A percentile compares a stretch with the other conserved stretches of the same genome.
Evolutionary conservation across 2,329 filamentous ascomycete genomes (phyloP).

Genomic region (Chalaropsis ovoidea): DNA sequence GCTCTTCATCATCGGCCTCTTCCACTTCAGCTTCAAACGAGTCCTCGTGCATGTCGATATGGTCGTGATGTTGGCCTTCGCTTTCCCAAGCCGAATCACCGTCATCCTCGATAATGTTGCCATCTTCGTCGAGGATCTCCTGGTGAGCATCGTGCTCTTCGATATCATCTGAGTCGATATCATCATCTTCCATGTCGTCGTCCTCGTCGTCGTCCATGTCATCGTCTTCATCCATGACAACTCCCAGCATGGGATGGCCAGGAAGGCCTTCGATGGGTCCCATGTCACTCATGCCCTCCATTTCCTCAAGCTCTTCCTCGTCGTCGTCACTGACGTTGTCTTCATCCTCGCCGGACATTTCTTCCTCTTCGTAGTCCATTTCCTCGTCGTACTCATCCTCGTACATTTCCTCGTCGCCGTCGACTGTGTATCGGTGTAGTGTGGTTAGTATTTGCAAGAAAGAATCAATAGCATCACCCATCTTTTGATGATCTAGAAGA

Average conservation of each 20-base stretch:
- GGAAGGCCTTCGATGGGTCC: constrained; percentile 71
- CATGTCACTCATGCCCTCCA: constrained; percentile 54
- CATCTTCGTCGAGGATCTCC: constrained; percentile 25
- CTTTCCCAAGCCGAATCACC: constrained; percentile 53
- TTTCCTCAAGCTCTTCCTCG: constrained; percentile 43
- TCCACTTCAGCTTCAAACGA: constrained; percentile 43
- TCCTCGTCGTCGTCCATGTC: constrained; percentile 55
- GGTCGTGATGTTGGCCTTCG: constrained; percentile 48
- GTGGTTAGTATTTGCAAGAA: constrained; percentile 2
- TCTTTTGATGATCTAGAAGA: constrained; percentile 1
- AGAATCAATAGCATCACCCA: constrained; percentile 27
- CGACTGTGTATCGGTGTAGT: neutral
- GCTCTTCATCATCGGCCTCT: constrained; percentile 38
- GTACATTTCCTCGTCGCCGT: constrained; percentile 85
- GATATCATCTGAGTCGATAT: constrained; percentile 42
- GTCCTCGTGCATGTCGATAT: constrained; percentile 44
- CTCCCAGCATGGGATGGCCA: constrained; percentile 54
- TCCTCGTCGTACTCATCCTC: constrained; percentile 85
- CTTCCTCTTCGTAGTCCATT: constrained; percentile 81
- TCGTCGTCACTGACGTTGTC: constrained; percentile 86
- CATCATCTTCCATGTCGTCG: constrained; percentile 39
- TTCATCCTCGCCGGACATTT: constrained; percentile 65
- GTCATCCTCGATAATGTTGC: constrained; percentile 49
- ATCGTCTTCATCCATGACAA: constrained; percentile 66
- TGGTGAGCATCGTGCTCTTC: constrained; percentile 41